These are phyloP conservation scores for Amylocystis lapponica DNA, from an alignment of 768 basidiomycete genomes.

Conservation along the genomic window DNA sequence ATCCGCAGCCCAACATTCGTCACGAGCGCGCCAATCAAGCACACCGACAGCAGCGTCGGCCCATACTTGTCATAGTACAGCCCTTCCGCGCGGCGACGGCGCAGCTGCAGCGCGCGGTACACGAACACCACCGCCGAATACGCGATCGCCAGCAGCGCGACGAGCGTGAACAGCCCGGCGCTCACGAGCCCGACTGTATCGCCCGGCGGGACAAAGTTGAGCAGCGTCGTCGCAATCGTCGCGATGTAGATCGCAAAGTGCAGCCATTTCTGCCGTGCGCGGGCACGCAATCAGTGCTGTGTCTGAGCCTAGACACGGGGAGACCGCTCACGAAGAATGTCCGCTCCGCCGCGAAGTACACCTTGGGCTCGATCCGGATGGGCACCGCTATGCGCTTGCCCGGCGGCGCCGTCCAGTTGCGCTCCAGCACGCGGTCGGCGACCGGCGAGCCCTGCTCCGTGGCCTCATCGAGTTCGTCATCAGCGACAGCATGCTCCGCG, in stretches of 20 bases:
- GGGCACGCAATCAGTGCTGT: conserved; percentile 1
- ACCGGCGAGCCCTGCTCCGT: conserved; percentile 23
- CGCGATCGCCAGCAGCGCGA: conserved; percentile 82
- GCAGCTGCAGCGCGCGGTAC: conserved; percentile 64
- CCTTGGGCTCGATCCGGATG: conserved; percentile 96
- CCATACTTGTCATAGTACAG: conserved; percentile 89
- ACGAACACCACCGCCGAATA: conserved; percentile 83
- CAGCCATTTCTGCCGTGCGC: conserved; percentile 74
- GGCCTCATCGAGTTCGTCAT: conserved; percentile 33
- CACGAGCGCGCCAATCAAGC: conserved; percentile 62
- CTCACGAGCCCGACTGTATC: conserved; percentile 78
- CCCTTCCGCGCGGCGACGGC: conserved; percentile 68
- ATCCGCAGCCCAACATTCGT: conserved; percentile 71
- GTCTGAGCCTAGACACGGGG: background rate
- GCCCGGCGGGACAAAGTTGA: conserved; percentile 75
- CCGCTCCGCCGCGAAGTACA: conserved; percentile 93
- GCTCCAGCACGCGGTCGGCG: conserved; percentile 53
- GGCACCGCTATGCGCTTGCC: conserved; percentile 92
- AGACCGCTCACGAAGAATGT: conserved; percentile 76
- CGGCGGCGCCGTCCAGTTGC: conserved; percentile 70
- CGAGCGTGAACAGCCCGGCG: conserved; percentile 82
- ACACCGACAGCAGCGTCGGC: conserved; percentile 66
- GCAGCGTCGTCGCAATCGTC: conserved; percentile 81
- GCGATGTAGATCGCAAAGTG: conserved; percentile 84
- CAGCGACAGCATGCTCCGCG: conserved; percentile 34